These are phyloP conservation scores for Alternaria arbusti DNA, from an alignment of 2,329 filamentous ascomycete species.

Conservation along the genomic window DNA sequence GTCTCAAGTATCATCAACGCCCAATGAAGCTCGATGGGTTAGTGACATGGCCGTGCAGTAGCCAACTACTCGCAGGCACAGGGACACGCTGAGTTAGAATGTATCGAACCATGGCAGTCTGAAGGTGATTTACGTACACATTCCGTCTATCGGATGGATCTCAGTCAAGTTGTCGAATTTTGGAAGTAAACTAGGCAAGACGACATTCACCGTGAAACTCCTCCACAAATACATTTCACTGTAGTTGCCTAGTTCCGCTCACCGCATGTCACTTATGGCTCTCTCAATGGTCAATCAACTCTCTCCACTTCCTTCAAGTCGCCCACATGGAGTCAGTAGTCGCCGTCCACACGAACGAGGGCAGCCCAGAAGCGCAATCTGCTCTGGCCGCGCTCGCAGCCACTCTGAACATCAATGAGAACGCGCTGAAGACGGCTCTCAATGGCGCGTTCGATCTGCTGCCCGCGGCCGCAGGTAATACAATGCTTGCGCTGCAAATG, in stretches of 20 bases:
- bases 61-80: background rate
- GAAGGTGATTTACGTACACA: no score
- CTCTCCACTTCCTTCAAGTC: background rate
- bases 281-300: background rate
- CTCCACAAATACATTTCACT: background rate
- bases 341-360: background rate
- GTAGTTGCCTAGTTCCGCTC: background rate
- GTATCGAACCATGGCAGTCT: background rate
- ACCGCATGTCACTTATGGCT: background rate
- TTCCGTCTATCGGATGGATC: no score
- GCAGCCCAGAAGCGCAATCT: background rate
- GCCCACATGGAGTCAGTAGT: background rate
- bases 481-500: background rate
- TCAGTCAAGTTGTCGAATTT: background rate
- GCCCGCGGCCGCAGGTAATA: background rate
- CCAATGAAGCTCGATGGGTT: background rate
- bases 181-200: background rate
- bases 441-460: background rate
- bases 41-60: background rate
- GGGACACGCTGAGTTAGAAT: background rate
- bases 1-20: no score
- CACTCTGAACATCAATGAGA: background rate
- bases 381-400: background rate
- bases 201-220: background rate
- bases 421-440: background rate